Conservation (phyloP, 345 rosid species). For the Eucalyptus pauciflora region DNA sequence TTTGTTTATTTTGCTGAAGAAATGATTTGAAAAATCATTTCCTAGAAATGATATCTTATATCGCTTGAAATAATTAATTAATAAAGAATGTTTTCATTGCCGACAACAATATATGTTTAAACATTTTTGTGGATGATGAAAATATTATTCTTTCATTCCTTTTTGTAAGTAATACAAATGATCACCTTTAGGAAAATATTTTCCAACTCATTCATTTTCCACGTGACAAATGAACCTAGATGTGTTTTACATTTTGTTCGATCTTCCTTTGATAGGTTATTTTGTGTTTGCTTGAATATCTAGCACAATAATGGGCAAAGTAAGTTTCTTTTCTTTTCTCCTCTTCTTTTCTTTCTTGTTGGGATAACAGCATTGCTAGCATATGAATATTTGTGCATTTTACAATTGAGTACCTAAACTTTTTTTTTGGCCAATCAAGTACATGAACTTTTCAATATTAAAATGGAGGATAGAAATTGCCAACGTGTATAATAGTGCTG, state of each 20-base stretch:
- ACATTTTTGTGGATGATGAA: too few relatives aligned
- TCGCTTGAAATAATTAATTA: too few relatives aligned
- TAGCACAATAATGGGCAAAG: background rate
- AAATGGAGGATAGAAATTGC: background rate
- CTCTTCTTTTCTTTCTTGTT: background rate
- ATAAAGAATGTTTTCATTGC: background rate
- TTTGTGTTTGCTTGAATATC: background rate
- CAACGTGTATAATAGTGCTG: background rate
- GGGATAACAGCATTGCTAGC: background rate
- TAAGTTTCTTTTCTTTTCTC: background rate
- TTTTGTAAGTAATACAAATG: too few relatives aligned
- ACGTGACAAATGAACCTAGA: fast-evolving
- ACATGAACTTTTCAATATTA: background rate
- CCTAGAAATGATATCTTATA: too few relatives aligned
- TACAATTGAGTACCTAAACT: background rate
- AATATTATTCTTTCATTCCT: too few relatives aligned
- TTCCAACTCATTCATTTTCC: too few relatives aligned
- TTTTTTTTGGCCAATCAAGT: background rate
- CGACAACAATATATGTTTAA: background rate
- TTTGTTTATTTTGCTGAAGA: background rate
- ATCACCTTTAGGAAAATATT: background rate
- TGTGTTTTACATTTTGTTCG: background rate
- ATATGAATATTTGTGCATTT: background rate
- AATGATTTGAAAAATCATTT: background rate
- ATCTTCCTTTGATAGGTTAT: background rate